phyloP scores from a whole-genome alignment of 257 asterid species.

The Gardenia jasminoides region DNA sequence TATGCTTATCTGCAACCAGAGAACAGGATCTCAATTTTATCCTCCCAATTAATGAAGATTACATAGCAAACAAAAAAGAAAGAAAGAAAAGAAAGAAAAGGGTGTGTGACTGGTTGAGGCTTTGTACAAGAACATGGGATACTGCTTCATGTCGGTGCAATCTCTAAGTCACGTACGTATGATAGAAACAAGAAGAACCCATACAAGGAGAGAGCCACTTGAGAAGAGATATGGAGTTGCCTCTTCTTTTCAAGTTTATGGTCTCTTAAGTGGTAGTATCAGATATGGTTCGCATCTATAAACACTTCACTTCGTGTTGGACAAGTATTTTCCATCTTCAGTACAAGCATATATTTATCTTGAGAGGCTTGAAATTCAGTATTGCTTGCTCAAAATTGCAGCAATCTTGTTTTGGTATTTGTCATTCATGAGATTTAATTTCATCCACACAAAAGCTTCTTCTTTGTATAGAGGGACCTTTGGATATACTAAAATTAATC shows the following conservation, averaged over 20 bases:
- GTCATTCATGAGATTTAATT: background rate
- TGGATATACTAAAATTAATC: too few species aligned
- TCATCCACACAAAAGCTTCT: background rate
- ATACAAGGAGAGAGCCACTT: constrained; percentile 1
- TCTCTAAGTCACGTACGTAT: background rate
- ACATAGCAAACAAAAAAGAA: background rate
- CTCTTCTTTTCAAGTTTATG: constrained; percentile 9
- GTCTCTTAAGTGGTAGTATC: constrained; percentile 1
- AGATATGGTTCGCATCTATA: background rate
- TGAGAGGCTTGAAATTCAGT: background rate
- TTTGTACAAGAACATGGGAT: constrained; percentile 6
- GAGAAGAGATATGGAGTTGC: background rate
- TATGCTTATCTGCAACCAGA: constrained; percentile 21
- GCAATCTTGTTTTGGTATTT: background rate
- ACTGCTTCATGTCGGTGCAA: constrained; percentile 29
- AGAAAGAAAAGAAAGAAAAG: background rate
- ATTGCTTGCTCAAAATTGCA: background rate
- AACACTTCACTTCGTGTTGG: too few species aligned
- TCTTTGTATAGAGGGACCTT: background rate
- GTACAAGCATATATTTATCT: background rate
- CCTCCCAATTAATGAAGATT: constrained; percentile 23
- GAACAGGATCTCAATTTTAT: constrained; percentile 23
- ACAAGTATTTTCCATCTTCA: background rate
- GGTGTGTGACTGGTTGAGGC: background rate
- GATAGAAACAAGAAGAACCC: background rate